These are phyloP conservation scores for Teratosphaeria viscida DNA, from an alignment of 2,329 filamentous ascomycete genomes.

Conservation along the genomic window DNA sequence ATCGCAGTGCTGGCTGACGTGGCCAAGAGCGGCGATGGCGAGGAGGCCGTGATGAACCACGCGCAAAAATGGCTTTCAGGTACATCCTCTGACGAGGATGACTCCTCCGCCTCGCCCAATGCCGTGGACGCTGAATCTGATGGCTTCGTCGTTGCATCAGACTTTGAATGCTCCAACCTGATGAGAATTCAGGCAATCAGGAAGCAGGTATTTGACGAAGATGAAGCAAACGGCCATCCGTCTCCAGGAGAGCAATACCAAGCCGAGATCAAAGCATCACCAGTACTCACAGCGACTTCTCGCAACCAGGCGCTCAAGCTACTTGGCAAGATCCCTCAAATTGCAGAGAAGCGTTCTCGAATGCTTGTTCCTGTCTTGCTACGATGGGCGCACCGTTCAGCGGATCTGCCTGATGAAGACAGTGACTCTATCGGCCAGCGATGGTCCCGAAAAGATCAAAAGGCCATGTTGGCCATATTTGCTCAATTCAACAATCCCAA, in stretches of 20 bases:
- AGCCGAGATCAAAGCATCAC: slow-evolving; percentile 5
- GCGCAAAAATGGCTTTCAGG: slow-evolving; percentile 64
- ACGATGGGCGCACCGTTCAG: slow-evolving; percentile 55
- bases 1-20: slow-evolving; percentile 66
- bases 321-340: slow-evolving; percentile 57
- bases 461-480: slow-evolving; percentile 71
- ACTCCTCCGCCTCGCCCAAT: slow-evolving; percentile 3
- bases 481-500: slow-evolving; percentile 77
- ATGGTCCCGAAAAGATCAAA: slow-evolving; percentile 73
- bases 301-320: slow-evolving; percentile 72
- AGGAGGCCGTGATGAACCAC: slow-evolving; percentile 59
- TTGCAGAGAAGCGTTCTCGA: slow-evolving; percentile 80
- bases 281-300: slow-evolving; percentile 11
- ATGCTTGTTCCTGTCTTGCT: slow-evolving; percentile 77
- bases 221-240: slow-evolving; percentile 31
- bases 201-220: slow-evolving; percentile 39
- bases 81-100: slow-evolving; percentile 25
- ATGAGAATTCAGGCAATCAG: slow-evolving; percentile 47
- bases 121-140: slow-evolving; percentile 11
- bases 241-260: slow-evolving; percentile 10
- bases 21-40: slow-evolving; percentile 57
- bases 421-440: slow-evolving; percentile 11
- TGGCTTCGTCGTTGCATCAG: slow-evolving; percentile 40
- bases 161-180: slow-evolving; percentile 80
- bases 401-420: slow-evolving; percentile 26